phyloP scores from a whole-genome alignment of 2,329 filamentous ascomycete genomes.

The Colletotrichum melonis region DNA sequence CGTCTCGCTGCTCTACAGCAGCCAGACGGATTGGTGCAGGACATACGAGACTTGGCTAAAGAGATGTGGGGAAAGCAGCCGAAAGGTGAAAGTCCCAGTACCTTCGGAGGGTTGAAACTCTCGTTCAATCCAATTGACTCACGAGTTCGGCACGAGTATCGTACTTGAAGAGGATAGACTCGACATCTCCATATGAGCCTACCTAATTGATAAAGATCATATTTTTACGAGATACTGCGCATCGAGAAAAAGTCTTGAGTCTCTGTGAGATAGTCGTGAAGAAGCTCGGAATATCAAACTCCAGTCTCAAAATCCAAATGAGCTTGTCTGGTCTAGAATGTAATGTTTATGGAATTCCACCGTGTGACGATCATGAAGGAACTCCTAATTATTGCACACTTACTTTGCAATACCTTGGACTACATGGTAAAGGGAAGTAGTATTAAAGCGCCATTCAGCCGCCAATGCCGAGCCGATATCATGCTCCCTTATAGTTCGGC shows the following conservation, averaged over 20 bases:
- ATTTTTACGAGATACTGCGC: not conserved
- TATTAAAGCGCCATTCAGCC: not conserved
- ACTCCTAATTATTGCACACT: too few species aligned
- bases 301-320: not conserved
- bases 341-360: not conserved
- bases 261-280: not conserved
- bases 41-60: conserved; percentile 19
- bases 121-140: not conserved
- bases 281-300: not conserved
- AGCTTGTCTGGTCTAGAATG: not conserved
- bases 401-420: too few species aligned
- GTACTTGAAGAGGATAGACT: not conserved
- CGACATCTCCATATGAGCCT: not conserved
- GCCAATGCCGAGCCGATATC: not conserved
- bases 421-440: too few species aligned
- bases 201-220: not conserved
- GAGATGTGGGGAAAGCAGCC: not conserved
- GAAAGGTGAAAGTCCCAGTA: not conserved
- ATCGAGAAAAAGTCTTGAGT: not conserved
- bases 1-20: conserved; percentile 38
- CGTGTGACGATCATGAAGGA: too few species aligned
- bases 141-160: conserved; percentile 1
- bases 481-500: not conserved
- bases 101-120: not conserved
- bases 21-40: conserved; percentile 14